phyloP scores from a whole-genome alignment of 257 asterid species.

The Eustoma russellianum region DNA sequence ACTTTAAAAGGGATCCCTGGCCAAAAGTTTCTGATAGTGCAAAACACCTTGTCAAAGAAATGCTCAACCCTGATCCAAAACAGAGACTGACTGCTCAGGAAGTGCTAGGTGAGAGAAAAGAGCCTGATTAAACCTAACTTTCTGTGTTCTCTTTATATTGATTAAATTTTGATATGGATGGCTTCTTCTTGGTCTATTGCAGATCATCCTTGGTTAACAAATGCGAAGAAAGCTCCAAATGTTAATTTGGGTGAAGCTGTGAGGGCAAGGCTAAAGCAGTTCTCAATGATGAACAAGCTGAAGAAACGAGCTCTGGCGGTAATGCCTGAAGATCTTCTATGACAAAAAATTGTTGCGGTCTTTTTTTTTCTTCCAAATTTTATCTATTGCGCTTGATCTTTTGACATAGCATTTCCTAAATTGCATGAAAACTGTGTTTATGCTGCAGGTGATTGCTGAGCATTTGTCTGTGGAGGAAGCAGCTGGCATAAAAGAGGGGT shows the following conservation, averaged over 20 bases:
- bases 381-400: neutral
- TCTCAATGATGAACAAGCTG: conserved; percentile 42
- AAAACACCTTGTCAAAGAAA: conserved; percentile 38
- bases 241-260: conserved; percentile 43
- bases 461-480: conserved; percentile 38
- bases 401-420: neutral
- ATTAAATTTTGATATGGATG: neutral
- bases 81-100: conserved; percentile 41
- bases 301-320: conserved; percentile 47
- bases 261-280: conserved; percentile 42
- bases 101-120: conserved; percentile 27
- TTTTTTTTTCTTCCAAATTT: conserved; percentile 1
- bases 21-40: conserved; percentile 44
- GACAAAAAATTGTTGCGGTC: neutral
- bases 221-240: conserved; percentile 41
- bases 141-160: neutral
- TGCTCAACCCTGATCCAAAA: conserved; percentile 44
- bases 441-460: conserved; percentile 36
- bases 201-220: conserved; percentile 49
- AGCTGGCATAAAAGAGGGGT: conserved; percentile 38
- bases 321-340: conserved; percentile 6
- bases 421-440: conserved; percentile 6
- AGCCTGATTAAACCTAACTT: neutral
- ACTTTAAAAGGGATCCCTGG: conserved; percentile 45
- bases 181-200: conserved; percentile 7